These are phyloP conservation scores for Amanita rimosa DNA, from an alignment of 768 basidiomycete genomes.

Conservation along the genomic window DNA sequence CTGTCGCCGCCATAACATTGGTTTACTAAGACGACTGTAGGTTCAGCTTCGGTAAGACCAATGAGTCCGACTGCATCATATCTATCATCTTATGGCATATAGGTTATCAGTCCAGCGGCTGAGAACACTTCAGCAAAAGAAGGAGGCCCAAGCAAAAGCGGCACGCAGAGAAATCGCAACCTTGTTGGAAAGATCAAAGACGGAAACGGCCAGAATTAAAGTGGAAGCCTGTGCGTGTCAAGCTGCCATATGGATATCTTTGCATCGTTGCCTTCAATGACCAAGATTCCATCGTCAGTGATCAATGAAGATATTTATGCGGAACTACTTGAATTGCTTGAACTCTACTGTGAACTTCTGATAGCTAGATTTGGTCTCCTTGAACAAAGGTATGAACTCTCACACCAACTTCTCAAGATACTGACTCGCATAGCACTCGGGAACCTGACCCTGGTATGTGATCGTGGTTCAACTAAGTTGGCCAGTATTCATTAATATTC, in stretches of 20 bases:
- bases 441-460: conserved; percentile 74
- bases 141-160: conserved; percentile 64
- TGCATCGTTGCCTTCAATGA: neutral
- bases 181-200: conserved; percentile 65
- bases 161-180: conserved; percentile 74
- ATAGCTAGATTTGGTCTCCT: conserved; percentile 86
- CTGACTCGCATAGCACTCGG: conserved; percentile 36
- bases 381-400: conserved; percentile 64
- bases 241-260: conserved; percentile 9
- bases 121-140: conserved; percentile 86
- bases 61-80: neutral
- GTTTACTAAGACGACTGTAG: conserved; percentile 14
- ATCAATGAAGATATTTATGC: conserved; percentile 80
- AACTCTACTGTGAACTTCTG: conserved; percentile 91
- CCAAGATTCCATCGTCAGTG: conserved; percentile 26
- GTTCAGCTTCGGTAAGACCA: conserved; percentile 30
- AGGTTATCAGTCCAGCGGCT: conserved; percentile 81
- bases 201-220: conserved; percentile 79
- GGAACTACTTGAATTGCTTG: conserved; percentile 85
- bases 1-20: neutral
- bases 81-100: conserved; percentile 1
- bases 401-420: conserved; percentile 6
- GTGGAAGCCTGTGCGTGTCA: conserved; percentile 63
- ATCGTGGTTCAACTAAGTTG: neutral
- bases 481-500: neutral